These are phyloP conservation scores for Trichoderma citrinoviride DNA, from an alignment of 2,329 filamentous ascomycete species.

Conservation along the genomic window DNA sequence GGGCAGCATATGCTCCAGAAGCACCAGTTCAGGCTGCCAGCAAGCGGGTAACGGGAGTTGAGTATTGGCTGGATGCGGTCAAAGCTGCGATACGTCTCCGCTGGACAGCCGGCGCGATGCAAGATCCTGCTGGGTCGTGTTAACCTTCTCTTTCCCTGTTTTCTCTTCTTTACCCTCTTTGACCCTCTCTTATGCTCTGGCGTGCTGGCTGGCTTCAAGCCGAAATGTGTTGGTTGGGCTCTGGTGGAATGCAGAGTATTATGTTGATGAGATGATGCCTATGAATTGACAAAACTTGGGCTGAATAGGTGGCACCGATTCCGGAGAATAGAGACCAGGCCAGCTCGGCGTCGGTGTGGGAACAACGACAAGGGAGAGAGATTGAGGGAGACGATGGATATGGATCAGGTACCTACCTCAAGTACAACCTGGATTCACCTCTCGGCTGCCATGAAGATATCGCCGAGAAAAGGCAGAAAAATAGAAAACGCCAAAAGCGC, in stretches of 20 bases:
- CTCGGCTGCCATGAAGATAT: conserved; percentile 11
- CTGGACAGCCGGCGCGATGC: conserved; percentile 16
- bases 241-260: background rate
- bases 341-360: conserved; percentile 12
- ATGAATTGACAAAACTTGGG: conserved; percentile 11
- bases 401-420: background rate
- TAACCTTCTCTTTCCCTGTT: background rate
- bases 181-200: background rate
- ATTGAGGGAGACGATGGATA: background rate
- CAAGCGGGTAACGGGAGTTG: background rate
- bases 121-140: conserved; percentile 16
- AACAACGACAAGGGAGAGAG: background rate
- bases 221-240: background rate
- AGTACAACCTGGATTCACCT: conserved; percentile 10
- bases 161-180: background rate
- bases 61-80: conserved; percentile 8
- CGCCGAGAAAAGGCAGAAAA: background rate
- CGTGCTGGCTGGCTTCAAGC: background rate
- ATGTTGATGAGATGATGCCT: conserved; percentile 2
- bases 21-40: background rate
- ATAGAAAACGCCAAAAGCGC: background rate
- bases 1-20: conserved; percentile 35
- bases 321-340: background rate
- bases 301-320: conserved; percentile 2
- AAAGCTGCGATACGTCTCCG: conserved; percentile 7